Evolutionary conservation across 495 filamentous ascomycete species (phyloP), one percentile per base, ranked within the genome.

Genomic region (Rhypophila decipiens): DNA sequence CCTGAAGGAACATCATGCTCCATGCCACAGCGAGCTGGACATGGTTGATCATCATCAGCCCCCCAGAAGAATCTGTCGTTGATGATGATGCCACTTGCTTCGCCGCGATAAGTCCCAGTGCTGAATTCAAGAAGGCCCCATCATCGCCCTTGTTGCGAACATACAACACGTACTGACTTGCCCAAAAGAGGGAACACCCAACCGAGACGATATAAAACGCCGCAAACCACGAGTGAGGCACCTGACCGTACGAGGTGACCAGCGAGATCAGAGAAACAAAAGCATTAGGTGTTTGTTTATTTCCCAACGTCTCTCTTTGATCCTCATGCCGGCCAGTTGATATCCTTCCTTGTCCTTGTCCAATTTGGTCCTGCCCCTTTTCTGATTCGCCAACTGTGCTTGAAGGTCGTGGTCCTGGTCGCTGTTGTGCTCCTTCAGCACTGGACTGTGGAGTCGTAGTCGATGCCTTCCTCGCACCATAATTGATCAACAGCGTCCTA

Each of bases 221-320:
- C 7, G 68, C 74, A 67, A 98, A 98, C 74, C 83, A 98, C 42
- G 74, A 69, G 63, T 96, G 93, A 3, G 94, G 90, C 10, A 97
- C 85, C 58, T 71, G 72, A 46, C 58, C 63, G 35, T 48, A 59
- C 29, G 66, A 68, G 5, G 62, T 70, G 20, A 58, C 44, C 34
- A 52, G 45, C 27, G 48, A 56, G 38, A 73, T 35, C 24, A 66
- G 27, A 4, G 45, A 38, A 39, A 63, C 20, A n/a, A 71, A 41
- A 11, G 47, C 19, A 12, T 49, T 31, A 18, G n/a, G 24, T 19
- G 15, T n/a, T 19, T 5, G 37, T 38, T 46, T 27, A 7, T 20
- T 18, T n/a, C n/a, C n/a, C n/a, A n/a, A n/a, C n/a, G n/a, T n/a
- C n/a, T n/a, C n/a, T n/a, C n/a, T n/a, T n/a, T n/a, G n/a, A n/a